A percentile compares a stretch with the other conserved stretches of the same genome.
Conservation (phyloP, 768 basidiomycete species). For the Boletus tomentosulus region DNA sequence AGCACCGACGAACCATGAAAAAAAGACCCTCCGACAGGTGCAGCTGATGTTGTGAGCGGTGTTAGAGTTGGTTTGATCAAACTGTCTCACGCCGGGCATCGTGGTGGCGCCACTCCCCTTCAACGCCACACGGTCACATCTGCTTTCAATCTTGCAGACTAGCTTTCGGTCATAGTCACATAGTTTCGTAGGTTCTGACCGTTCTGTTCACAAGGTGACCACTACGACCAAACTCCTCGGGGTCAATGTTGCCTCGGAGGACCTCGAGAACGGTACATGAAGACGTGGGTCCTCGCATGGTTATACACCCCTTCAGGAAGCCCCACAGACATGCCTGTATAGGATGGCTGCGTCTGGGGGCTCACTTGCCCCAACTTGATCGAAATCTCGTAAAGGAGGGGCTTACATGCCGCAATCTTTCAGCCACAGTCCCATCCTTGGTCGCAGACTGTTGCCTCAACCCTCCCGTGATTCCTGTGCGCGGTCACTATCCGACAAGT, state of each 20-base stretch:
- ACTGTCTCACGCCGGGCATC: background rate
- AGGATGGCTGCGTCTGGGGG: background rate
- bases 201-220: background rate
- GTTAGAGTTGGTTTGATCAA: background rate
- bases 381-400: background rate
- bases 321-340: background rate
- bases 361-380: background rate
- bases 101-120: background rate
- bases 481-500: slow-evolving; percentile 1
- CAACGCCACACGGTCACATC: background rate
- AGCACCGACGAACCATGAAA: slow-evolving; percentile 5
- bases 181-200: background rate
- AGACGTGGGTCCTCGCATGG: background rate
- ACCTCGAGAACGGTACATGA: background rate
- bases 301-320: background rate
- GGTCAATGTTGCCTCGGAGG: background rate
- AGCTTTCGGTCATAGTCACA: background rate
- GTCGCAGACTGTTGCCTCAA: background rate
- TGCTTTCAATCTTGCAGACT: background rate
- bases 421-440: background rate
- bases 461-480: background rate
- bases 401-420: background rate
- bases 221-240: background rate
- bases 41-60: background rate
- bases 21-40: slow-evolving; percentile 5